Conservation (phyloP, 108 stramenopile species). For the Chaetoceros tenuissimus region DNA sequence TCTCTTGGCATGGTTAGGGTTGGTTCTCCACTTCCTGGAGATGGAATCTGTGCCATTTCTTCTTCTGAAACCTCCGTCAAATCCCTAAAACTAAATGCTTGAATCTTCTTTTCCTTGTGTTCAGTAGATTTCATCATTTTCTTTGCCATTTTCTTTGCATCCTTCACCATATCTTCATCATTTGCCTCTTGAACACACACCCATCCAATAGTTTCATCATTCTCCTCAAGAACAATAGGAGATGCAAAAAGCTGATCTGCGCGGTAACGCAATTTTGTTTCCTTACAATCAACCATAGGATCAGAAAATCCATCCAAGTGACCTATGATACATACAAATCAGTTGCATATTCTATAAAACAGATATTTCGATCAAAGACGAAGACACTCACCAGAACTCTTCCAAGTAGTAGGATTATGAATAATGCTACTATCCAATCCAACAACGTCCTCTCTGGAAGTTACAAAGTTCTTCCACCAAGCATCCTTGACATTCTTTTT, state of each 20-base stretch:
- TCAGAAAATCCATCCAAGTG: slow-evolving; percentile 96
- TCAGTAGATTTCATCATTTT: slow-evolving; percentile 43
- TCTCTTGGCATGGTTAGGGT: slow-evolving; percentile 89
- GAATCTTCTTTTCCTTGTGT: slow-evolving; percentile 26
- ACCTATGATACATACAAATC: slow-evolving; percentile 28
- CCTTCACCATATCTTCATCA: slow-evolving; percentile 76
- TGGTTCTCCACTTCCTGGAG: slow-evolving; percentile 81
- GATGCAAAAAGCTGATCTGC: slow-evolving; percentile 91
- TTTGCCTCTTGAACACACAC: slow-evolving; percentile 87
- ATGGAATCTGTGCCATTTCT: slow-evolving; percentile 78
- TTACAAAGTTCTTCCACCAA: slow-evolving; percentile 94
- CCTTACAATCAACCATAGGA: slow-evolving; percentile 96
- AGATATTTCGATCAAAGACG: background rate
- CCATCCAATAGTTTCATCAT: slow-evolving; percentile 55
- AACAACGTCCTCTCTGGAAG: slow-evolving; percentile 82
- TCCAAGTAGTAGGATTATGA: slow-evolving; percentile 90
- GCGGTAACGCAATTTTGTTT: slow-evolving; percentile 88
- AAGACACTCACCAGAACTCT: slow-evolving; percentile 63
- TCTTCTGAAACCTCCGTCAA: slow-evolving; percentile 70
- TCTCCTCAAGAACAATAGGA: slow-evolving; percentile 40
- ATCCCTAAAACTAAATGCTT: slow-evolving; percentile 68
- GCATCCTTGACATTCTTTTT: slow-evolving; percentile 85
- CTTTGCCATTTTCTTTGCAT: slow-evolving; percentile 62
- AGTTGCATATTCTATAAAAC: background rate
- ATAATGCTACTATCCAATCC: slow-evolving; percentile 93